These are phyloP conservation scores for Vitis labrusca DNA, from an alignment of 164 flowering plant genomes.

Conservation along the genomic window DNA sequence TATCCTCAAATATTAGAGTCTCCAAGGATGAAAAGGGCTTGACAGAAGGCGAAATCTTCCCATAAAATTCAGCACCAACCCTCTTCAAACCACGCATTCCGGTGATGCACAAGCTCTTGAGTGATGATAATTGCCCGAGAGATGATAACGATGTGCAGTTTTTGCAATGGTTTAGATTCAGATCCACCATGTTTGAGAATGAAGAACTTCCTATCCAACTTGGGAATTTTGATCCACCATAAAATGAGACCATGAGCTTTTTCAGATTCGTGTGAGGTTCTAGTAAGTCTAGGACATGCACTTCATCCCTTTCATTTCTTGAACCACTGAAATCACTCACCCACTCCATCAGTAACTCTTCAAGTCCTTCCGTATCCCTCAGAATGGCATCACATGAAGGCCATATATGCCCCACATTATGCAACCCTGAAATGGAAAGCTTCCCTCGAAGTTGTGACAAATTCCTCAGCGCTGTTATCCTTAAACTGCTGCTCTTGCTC, in stretches of 20 bases:
- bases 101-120: not conserved
- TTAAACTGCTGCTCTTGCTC: no score
- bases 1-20: not conserved
- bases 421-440: no score
- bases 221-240: constrained; percentile 22
- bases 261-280: constrained; percentile 23
- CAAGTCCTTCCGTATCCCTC: no score
- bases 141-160: not conserved
- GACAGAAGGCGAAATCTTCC: not conserved
- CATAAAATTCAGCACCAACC: constrained; percentile 14
- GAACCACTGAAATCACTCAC: no score
- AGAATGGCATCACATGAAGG: no score
- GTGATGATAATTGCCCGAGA: constrained; percentile 1
- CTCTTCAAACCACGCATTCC: constrained; percentile 10
- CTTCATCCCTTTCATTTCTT: no score
- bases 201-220: constrained; percentile 11
- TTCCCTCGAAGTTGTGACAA: no score
- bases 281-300: no score
- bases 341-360: no score
- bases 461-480: no score
- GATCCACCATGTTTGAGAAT: constrained; percentile 7
- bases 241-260: constrained; percentile 13
- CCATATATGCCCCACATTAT: no score
- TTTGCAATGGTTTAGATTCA: constrained; percentile 18
- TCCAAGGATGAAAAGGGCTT: constrained; percentile 1